Evolutionary conservation across 2,329 filamentous ascomycete species (phyloP).

Genomic region (Pseudocercospora ulei): DNA sequence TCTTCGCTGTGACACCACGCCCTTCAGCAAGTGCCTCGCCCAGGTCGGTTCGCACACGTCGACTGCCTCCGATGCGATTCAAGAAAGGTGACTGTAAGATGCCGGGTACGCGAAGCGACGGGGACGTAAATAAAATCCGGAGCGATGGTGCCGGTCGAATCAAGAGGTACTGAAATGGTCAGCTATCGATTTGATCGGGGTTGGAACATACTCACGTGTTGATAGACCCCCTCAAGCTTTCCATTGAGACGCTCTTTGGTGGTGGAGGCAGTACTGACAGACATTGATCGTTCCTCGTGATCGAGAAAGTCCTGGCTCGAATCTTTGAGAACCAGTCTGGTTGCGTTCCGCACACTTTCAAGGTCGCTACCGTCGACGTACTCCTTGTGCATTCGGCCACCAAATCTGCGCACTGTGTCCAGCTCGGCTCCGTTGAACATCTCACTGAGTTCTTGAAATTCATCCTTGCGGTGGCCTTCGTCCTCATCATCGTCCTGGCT

Average conservation of each 20-base stretch:
- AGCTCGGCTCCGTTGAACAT: slow-evolving; percentile 61
- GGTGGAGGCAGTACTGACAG: slow-evolving; percentile 12
- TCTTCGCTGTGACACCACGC: slow-evolving; percentile 62
- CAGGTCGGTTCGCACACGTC: slow-evolving; percentile 47
- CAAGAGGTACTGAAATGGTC: slow-evolving; percentile 38
- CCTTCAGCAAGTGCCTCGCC: slow-evolving; percentile 56
- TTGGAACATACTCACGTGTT: slow-evolving; percentile 42
- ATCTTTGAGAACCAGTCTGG: slow-evolving; percentile 45
- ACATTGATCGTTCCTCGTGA: slow-evolving; percentile 17
- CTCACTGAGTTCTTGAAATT: slow-evolving; percentile 57
- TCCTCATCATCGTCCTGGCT: slow-evolving; percentile 32
- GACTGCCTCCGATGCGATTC: slow-evolving; percentile 43
- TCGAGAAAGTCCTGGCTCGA: slow-evolving; percentile 33
- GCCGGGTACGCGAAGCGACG: slow-evolving; percentile 43
- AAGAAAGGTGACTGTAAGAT: slow-evolving; percentile 44
- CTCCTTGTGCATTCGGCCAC: slow-evolving; percentile 54
- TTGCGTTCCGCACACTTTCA: slow-evolving; percentile 34
- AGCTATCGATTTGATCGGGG: too few species aligned
- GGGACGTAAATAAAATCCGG: slow-evolving; percentile 44
- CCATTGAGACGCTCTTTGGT: slow-evolving; percentile 33
- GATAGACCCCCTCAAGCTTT: slow-evolving; percentile 47
- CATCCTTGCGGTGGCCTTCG: slow-evolving; percentile 44
- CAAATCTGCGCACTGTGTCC: slow-evolving; percentile 52
- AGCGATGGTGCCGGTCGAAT: slow-evolving; percentile 42
- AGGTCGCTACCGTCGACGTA: slow-evolving; percentile 44